Base-by-base conservation (phyloP, 2,329 filamentous ascomycete genomes). In the Hypoxylon rubiginosum region DNA sequence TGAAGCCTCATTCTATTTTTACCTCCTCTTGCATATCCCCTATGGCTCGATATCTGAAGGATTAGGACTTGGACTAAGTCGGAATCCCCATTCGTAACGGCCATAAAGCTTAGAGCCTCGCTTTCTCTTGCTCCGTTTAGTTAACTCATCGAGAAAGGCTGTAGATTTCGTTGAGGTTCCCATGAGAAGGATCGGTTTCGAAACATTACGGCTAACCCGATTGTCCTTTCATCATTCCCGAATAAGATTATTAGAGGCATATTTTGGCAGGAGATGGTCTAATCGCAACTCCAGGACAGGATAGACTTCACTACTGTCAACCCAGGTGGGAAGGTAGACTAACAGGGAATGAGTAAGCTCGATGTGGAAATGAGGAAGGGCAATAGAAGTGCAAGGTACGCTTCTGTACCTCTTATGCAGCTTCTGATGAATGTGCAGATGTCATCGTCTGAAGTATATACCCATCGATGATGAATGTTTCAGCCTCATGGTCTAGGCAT, bases 401-500 rank as follows among this genome's bases (percentile, higher is more conserved):
- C 24, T n/a, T 19, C 10, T n/a, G 32, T 43, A 26, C 24, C 45
- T 24, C 32, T 58, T 48, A 49, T 63, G 41, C 53, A 24, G 28
- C n/a, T 10, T 30, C 28, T 8, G 26, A 41, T 24, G 3, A 52
- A n/a, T 10, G 21, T 39, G 30, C 8, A 19, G 17, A 41, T 50
- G 3, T 6, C n/a, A 17, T 13, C 1, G 36, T 55, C 32, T 62
- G 26, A 32, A 49, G 19, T 36, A 50, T 5, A 50, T 54, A 10
- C 6, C 4, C 2, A 26, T 28, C 19, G 15, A 53, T 34, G 21
- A 34, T 5, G 39, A 26, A 24, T 36, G 48, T 53, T 63, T 63
- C 60, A 63, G 60, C 60, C 60, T 57, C 49, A 49, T 26, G 34
- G 30, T 21, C 34, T 32, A 28, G 53, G 19, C n/a, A 13, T 34